Percentiles rank a stretch among this genome's conserved stretches.
Conservation (phyloP, 108 stramenopile species). For the Licmophora abbreviata region DNA sequence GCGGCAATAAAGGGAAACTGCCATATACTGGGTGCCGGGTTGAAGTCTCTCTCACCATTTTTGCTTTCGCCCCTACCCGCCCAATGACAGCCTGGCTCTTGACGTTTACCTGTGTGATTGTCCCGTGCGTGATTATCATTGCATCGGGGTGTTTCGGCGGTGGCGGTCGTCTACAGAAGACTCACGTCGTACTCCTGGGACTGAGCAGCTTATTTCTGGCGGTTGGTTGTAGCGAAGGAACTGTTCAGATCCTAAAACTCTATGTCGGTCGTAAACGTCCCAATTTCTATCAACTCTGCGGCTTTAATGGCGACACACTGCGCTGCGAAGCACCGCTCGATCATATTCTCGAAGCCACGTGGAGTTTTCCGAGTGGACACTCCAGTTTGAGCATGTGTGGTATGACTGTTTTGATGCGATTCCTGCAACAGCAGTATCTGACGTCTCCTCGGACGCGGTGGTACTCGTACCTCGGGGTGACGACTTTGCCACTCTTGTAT, state of each 20-base stretch:
- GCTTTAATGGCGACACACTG: conserved; percentile 35
- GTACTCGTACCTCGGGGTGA: not conserved
- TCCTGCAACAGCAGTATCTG: conserved; percentile 20
- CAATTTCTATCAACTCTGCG: conserved; percentile 78
- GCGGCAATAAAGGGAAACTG: too few species aligned
- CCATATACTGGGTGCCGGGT: not conserved
- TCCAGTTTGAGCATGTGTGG: conserved; percentile 51
- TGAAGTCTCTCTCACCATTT: not conserved
- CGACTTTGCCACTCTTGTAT: conserved; percentile 22
- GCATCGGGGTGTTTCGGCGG: not conserved
- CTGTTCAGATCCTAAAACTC: conserved; percentile 56
- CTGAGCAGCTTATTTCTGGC: conserved; percentile 40
- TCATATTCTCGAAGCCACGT: conserved; percentile 49
- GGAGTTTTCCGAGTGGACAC: conserved; percentile 80
- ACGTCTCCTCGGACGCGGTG: conserved; percentile 2
- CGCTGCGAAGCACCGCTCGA: conserved; percentile 37
- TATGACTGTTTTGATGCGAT: conserved; percentile 57
- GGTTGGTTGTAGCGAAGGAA: conserved; percentile 53
- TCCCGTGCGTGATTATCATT: not conserved
- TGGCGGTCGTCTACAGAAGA: not conserved
- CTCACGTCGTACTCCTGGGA: conserved; percentile 28
- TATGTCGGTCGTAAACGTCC: conserved; percentile 66
- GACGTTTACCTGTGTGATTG: not conserved
- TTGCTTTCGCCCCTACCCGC: not conserved
- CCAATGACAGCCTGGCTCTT: not conserved